phyloP scores from a whole-genome alignment of 176 grass and related monocot species.

The Saccharum spontaneum region DNA sequence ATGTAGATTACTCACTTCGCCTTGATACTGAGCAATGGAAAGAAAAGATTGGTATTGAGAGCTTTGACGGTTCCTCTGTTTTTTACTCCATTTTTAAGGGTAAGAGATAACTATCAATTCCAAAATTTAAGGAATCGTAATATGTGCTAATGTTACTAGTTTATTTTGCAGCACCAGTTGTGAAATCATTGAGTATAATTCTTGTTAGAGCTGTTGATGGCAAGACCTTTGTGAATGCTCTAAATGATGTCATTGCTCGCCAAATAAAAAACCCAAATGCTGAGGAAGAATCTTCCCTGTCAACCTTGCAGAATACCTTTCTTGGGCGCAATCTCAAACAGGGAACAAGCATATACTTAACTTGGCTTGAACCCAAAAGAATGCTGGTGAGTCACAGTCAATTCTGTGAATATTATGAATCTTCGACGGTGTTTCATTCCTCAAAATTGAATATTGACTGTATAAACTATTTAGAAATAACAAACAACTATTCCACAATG shows the following conservation, averaged over 20 bases:
- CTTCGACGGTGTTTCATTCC: neutral
- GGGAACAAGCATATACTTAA: constrained; percentile 71
- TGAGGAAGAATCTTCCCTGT: constrained; percentile 62
- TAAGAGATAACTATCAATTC: constrained; percentile 23
- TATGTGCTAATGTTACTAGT: constrained; percentile 34
- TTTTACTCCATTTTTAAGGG: constrained; percentile 80
- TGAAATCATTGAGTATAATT: constrained; percentile 81
- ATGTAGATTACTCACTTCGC: constrained; percentile 50
- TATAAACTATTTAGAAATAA: constrained; percentile 1
- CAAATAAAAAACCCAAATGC: constrained; percentile 53
- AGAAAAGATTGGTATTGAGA: constrained; percentile 43
- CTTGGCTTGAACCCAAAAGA: constrained; percentile 65
- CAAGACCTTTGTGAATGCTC: constrained; percentile 84
- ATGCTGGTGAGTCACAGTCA: constrained; percentile 64
- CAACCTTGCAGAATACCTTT: constrained; percentile 62
- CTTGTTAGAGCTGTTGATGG: constrained; percentile 83
- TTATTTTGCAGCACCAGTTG: constrained; percentile 53
- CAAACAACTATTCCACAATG: constrained; percentile 2
- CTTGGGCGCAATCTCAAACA: constrained; percentile 66
- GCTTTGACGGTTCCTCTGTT: constrained; percentile 55
- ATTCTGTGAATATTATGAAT: constrained; percentile 8
- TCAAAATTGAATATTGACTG: neutral
- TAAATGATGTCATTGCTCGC: constrained; percentile 73
- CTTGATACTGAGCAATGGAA: constrained; percentile 51
- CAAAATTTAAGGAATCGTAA: neutral